phyloP scores from a whole-genome alignment of 2,329 filamentous ascomycete genomes.

The Plectosphaerella cucumerina region DNA sequence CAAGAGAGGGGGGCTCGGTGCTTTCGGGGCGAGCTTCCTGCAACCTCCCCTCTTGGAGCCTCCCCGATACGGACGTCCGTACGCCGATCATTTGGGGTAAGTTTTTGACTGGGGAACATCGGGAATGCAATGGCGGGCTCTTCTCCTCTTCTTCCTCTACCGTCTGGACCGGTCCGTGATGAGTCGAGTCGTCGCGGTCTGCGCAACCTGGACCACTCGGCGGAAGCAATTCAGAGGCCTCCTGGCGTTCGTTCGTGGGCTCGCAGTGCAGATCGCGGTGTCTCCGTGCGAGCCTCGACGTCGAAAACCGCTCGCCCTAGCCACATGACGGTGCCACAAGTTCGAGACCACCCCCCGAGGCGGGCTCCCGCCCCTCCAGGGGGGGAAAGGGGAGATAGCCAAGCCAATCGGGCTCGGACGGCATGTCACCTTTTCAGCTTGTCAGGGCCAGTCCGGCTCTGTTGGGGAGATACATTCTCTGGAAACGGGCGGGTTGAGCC shows the following conservation, averaged over 20 bases:
- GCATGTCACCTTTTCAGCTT: background rate
- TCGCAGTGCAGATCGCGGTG: background rate
- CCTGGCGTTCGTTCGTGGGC: background rate
- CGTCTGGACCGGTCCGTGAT: too few relatives aligned
- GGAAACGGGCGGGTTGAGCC: too few relatives aligned
- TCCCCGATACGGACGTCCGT: constrained; percentile 6
- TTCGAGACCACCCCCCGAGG: background rate
- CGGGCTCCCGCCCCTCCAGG: background rate
- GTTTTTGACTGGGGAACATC: background rate
- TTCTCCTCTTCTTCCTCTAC: too few relatives aligned
- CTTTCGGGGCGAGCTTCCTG: background rate
- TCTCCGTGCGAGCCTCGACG: background rate
- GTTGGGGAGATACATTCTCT: background rate
- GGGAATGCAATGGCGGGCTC: too few relatives aligned
- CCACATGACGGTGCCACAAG: background rate
- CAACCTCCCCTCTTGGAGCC: background rate
- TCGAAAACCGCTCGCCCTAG: background rate
- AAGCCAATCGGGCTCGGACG: background rate
- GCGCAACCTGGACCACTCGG: background rate
- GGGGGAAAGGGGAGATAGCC: background rate
- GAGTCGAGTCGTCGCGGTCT: background rate
- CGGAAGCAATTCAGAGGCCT: background rate
- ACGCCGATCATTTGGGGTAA: constrained; percentile 5
- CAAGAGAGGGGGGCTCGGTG: background rate
- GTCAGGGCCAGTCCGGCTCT: background rate